phyloP scores from a whole-genome alignment of 2,329 filamentous ascomycete species.

The Ophiostoma himal-ulmi region DNA sequence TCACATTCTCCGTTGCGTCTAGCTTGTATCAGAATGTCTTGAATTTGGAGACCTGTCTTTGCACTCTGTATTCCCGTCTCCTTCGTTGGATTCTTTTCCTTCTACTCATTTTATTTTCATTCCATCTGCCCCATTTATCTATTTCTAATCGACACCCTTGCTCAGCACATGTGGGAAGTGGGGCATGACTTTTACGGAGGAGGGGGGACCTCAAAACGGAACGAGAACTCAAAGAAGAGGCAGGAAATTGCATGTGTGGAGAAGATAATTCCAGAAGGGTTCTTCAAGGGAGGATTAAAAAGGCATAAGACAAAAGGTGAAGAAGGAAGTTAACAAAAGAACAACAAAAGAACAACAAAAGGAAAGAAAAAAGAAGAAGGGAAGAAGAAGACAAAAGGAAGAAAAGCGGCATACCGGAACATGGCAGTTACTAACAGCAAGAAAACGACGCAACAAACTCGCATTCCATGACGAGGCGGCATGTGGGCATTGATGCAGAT shows the following conservation, averaged over 20 bases:
- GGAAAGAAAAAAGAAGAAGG: neutral
- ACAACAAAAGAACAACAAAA: neutral
- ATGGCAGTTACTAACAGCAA: too few relatives aligned
- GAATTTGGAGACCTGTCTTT: neutral
- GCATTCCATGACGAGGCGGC: neutral
- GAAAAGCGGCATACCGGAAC: neutral
- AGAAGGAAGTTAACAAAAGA: neutral
- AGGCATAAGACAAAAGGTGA: neutral
- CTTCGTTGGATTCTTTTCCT: neutral
- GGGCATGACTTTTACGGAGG: neutral
- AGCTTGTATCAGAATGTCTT: conserved; percentile 12
- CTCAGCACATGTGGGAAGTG: conserved; percentile 5
- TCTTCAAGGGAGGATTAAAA: neutral
- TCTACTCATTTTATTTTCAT: neutral
- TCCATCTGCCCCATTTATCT: neutral
- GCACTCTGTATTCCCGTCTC: neutral
- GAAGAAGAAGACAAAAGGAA: neutral
- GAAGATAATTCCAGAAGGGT: neutral
- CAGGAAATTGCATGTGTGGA: neutral
- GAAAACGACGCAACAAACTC: neutral
- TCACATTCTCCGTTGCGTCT: neutral
- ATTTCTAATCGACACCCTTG: neutral
- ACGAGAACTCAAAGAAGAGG: neutral
- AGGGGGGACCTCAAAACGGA: neutral
- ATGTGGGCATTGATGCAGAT: too few relatives aligned